phyloP scores from a whole-genome alignment of 768 basidiomycete species.

The Guyanaporus albipodus region DNA sequence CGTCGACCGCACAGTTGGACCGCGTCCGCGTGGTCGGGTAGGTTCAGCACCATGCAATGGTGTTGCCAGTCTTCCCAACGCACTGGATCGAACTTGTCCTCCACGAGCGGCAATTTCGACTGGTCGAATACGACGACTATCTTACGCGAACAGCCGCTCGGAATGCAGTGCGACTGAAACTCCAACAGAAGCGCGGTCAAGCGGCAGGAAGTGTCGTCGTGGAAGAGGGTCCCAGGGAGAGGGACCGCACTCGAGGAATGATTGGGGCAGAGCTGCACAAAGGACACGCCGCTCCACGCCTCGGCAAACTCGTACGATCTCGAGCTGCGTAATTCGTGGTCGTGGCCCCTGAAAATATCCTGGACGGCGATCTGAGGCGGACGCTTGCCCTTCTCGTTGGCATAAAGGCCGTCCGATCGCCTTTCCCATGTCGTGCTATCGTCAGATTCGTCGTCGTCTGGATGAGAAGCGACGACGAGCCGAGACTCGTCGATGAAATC shows the following conservation, averaged over 20 bases:
- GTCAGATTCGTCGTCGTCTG: slow-evolving; percentile 32
- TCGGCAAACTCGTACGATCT: slow-evolving; percentile 51
- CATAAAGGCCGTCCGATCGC: slow-evolving; percentile 30
- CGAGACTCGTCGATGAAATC: slow-evolving; percentile 27
- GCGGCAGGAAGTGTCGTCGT: slow-evolving; percentile 49
- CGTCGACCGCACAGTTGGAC: slow-evolving; percentile 30
- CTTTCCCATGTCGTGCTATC: slow-evolving; percentile 29
- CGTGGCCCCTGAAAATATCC: slow-evolving; percentile 15
- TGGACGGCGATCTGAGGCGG: slow-evolving; percentile 28
- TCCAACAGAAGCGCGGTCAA: slow-evolving; percentile 41
- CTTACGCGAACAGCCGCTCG: slow-evolving; percentile 35
- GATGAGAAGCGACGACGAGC: slow-evolving; percentile 26
- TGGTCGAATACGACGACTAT: slow-evolving; percentile 53
- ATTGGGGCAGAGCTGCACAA: slow-evolving; percentile 48
- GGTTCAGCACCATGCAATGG: slow-evolving; percentile 31
- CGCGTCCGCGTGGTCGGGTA: slow-evolving; percentile 29
- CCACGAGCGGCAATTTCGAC: slow-evolving; percentile 43
- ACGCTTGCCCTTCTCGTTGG: slow-evolving; percentile 29
- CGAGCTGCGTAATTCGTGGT: slow-evolving; percentile 8
- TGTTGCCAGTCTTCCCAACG: slow-evolving; percentile 56
- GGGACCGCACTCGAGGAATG: slow-evolving; percentile 37
- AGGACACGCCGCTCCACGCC: slow-evolving; percentile 43
- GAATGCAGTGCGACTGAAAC: slow-evolving; percentile 38
- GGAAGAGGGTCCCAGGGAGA: slow-evolving; percentile 49
- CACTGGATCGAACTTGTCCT: slow-evolving; percentile 42